A percentile compares a stretch with the other conserved stretches of the same genome.
phyloP scores from a whole-genome alignment of 225 moss, liverwort and hornwort genomes.

The Bryum argenteum region DNA sequence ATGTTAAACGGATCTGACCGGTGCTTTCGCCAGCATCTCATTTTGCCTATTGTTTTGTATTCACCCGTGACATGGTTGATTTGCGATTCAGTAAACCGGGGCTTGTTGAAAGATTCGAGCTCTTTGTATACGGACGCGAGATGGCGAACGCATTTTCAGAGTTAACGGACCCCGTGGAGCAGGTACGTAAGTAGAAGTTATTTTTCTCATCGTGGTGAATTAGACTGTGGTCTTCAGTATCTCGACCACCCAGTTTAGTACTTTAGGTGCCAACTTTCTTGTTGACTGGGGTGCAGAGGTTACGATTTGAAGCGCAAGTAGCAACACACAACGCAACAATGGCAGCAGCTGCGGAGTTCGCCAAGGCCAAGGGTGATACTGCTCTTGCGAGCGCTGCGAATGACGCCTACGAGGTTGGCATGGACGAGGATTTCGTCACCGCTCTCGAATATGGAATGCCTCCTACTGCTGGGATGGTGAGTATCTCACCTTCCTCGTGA shows the following conservation, averaged over 20 bases:
- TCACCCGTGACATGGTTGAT: conserved; percentile 12
- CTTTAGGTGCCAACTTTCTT: not conserved
- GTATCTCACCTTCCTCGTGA: not conserved
- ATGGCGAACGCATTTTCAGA: conserved; percentile 99
- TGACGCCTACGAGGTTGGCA: conserved; percentile 78
- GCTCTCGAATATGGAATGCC: conserved; percentile 98
- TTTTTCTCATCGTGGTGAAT: not conserved
- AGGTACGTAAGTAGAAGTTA: conserved; percentile 43
- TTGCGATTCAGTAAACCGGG: conserved; percentile 70
- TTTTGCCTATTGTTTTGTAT: conserved; percentile 8
- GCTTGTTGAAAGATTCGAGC: conserved; percentile 92
- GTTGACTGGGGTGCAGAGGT: conserved; percentile 55
- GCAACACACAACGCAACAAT: conserved; percentile 70
- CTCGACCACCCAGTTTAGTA: not conserved
- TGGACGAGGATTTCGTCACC: conserved; percentile 92
- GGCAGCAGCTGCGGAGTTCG: conserved; percentile 72
- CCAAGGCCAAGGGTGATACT: conserved; percentile 65
- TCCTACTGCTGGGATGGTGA: conserved; percentile 95
- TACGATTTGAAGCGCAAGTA: conserved; percentile 83
- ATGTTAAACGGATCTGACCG: not conserved
- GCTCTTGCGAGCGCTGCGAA: conserved; percentile 72
- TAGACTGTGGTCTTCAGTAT: not conserved
- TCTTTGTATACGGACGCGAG: conserved; percentile 93
- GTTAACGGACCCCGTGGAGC: conserved; percentile 93
- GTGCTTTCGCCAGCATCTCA: not conserved